Percentiles rank a stretch among this genome's conserved stretches.
Evolutionary conservation across 2,329 filamentous ascomycete genomes (phyloP).

Genomic region (Beauveria australis): DNA sequence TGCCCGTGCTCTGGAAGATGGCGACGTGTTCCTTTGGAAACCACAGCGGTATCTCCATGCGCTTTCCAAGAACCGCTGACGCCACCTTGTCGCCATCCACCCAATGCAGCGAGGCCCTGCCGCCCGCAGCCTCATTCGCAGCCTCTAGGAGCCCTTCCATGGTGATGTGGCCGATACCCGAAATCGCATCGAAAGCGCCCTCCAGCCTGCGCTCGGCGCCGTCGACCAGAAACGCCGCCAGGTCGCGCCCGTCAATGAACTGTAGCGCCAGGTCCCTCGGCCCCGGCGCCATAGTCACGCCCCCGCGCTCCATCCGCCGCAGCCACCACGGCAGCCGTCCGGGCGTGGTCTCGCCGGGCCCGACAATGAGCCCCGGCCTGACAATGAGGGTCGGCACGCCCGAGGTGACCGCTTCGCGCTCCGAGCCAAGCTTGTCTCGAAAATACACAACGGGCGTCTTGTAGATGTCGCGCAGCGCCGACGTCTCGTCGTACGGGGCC

Average conservation of each 20-base stretch:
- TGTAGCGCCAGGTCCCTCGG: conserved; percentile 8
- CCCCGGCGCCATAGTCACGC: conserved; percentile 11
- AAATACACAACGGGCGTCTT: background rate
- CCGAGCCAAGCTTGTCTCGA: conserved; percentile 10
- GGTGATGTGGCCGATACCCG: background rate
- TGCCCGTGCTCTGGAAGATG: background rate
- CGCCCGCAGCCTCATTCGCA: background rate
- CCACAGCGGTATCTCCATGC: conserved; percentile 11
- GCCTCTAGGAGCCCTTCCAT: conserved; percentile 4
- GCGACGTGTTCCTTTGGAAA: background rate
- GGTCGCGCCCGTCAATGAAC: conserved; percentile 13
- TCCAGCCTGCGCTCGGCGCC: conserved; percentile 9
- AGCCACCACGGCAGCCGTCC: conserved; percentile 11
- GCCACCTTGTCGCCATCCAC: conserved; percentile 8
- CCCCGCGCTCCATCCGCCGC: conserved; percentile 7
- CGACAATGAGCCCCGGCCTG: conserved; percentile 10
- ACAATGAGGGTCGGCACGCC: conserved; percentile 8
- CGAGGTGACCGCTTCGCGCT: background rate
- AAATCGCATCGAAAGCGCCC: conserved; percentile 3
- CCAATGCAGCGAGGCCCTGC: conserved; percentile 9
- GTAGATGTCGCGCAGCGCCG: conserved; percentile 9
- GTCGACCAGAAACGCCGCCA: conserved; percentile 11
- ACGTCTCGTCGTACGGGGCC: conserved; percentile 8
- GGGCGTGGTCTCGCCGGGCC: conserved; percentile 4
- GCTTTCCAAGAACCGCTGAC: background rate